phyloP scores from a whole-genome alignment of 1,284 basidiomycete genomes.

The Microbotryum lychnidis-dioicae region DNA sequence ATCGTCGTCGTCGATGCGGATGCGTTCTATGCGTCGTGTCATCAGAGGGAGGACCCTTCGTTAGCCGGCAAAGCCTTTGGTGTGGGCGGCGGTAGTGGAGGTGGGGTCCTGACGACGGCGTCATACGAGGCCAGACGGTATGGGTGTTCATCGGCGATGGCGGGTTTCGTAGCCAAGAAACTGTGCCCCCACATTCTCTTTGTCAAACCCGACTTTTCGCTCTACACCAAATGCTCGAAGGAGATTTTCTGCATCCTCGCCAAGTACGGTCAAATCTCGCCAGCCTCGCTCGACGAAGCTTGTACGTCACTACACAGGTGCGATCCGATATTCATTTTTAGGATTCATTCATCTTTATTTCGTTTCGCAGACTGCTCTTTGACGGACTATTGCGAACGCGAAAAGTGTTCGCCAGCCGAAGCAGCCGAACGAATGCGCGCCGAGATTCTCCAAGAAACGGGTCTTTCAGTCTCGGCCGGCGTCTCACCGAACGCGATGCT shows the following conservation, averaged over 20 bases:
- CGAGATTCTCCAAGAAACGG: constrained; percentile 61
- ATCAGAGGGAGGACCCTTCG: constrained; percentile 52
- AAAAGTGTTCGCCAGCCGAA: constrained; percentile 57
- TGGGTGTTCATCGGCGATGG: constrained; percentile 46
- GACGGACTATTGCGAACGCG: constrained; percentile 40
- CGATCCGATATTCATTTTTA: neutral
- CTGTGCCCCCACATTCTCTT: constrained; percentile 86
- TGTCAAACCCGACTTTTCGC: constrained; percentile 45
- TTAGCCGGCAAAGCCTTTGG: constrained; percentile 69
- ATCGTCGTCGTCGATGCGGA: constrained; percentile 70
- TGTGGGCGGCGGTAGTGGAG: constrained; percentile 47
- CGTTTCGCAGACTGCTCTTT: constrained; percentile 15
- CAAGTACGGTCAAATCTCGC: constrained; percentile 31
- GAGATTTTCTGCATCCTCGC: constrained; percentile 37
- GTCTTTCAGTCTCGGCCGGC: constrained; percentile 79
- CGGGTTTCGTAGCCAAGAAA: constrained; percentile 81
- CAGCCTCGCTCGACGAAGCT: constrained; percentile 36
- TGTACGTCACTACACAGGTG: constrained; percentile 11
- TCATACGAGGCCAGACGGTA: constrained; percentile 85
- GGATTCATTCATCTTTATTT: no score
- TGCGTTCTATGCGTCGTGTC: constrained; percentile 58
- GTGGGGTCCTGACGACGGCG: constrained; percentile 71
- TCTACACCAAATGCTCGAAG: constrained; percentile 37
- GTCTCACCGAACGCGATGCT: constrained; percentile 49
- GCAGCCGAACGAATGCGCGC: constrained; percentile 70